Conservation (phyloP, 2,329 filamentous ascomycete species). For the Torrubiellomyces zombiae region DNA sequence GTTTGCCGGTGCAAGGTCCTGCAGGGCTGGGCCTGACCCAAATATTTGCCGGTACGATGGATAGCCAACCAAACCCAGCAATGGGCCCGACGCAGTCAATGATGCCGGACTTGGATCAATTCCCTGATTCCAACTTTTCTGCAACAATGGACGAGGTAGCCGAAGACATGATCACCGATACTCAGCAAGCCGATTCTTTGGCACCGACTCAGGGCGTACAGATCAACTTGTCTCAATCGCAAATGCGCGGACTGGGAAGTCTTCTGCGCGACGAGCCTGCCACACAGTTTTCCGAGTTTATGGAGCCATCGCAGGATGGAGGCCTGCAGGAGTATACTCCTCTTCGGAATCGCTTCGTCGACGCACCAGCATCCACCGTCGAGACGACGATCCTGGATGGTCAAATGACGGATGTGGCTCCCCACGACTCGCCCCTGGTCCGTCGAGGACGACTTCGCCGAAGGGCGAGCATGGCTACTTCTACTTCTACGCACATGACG, state of each 20-base stretch:
- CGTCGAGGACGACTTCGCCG: conserved; percentile 39
- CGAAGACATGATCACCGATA: conserved; percentile 34
- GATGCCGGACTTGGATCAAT: conserved; percentile 40
- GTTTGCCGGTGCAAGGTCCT: conserved; percentile 41
- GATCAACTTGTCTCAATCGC: conserved; percentile 43
- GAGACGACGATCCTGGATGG: conserved; percentile 43
- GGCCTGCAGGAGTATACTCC: conserved; percentile 63
- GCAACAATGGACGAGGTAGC: conserved; percentile 37
- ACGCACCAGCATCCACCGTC: conserved; percentile 48
- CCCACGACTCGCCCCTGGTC: conserved; percentile 48
- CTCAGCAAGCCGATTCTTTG: conserved; percentile 20
- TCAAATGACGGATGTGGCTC: conserved; percentile 20
- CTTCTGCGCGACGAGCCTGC: conserved; percentile 26
- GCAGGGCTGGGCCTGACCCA: conserved; percentile 66
- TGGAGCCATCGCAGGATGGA: conserved; percentile 66
- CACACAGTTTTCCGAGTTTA: conserved; percentile 51
- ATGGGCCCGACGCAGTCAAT: conserved; percentile 24
- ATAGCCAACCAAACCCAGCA: conserved; percentile 25
- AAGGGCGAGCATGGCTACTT: conserved; percentile 17
- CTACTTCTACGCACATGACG: too few relatives aligned
- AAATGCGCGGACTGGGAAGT: conserved; percentile 41
- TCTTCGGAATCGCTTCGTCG: conserved; percentile 48
- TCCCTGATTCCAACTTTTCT: conserved; percentile 44
- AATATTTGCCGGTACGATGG: conserved; percentile 83
- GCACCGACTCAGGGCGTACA: conserved; percentile 26